Percentiles rank a stretch among this genome's conserved stretches.
Conservation (phyloP, 2,329 filamentous ascomycete genomes). For the Clonostachys chloroleuca region DNA sequence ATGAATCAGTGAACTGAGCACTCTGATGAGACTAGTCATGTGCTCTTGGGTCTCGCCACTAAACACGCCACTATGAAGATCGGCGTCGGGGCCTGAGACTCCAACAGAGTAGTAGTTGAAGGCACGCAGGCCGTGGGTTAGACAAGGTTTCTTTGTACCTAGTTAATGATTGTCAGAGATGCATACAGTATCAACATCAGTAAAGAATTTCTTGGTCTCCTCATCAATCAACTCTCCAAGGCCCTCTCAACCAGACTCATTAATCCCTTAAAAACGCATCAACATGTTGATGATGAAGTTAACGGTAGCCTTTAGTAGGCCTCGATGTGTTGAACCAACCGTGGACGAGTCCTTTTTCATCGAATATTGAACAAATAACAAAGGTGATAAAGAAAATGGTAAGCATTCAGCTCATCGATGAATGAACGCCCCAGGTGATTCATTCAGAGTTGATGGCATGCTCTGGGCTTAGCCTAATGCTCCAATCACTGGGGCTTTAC, state of each 20-base stretch:
- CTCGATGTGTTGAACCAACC: slow-evolving; percentile 97
- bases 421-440: no score
- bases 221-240: slow-evolving; percentile 90
- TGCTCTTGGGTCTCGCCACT: slow-evolving; percentile 95
- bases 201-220: slow-evolving; percentile 92
- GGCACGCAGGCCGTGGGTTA: slow-evolving; percentile 94
- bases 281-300: slow-evolving; percentile 96
- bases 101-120: slow-evolving; percentile 97
- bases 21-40: slow-evolving; percentile 91
- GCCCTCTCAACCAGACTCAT: slow-evolving; percentile 96
- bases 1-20: slow-evolving; percentile 83
- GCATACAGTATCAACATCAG: slow-evolving; percentile 91
- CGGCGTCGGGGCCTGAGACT: slow-evolving; percentile 84
- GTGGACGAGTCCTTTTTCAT: slow-evolving; percentile 96
- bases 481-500: no score
- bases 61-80: slow-evolving; percentile 95
- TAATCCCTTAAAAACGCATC: slow-evolving; percentile 99
- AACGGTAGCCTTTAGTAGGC: slow-evolving; percentile 88
- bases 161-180: slow-evolving; percentile 99
- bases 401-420: no score
- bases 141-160: slow-evolving; percentile 94
- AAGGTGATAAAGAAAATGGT: no score
- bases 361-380: no score
- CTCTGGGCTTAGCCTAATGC: no score
- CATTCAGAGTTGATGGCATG: no score